Evolutionary conservation across 129 eudicot genomes (phyloP).

Genomic region (Artemisia tridentata): DNA sequence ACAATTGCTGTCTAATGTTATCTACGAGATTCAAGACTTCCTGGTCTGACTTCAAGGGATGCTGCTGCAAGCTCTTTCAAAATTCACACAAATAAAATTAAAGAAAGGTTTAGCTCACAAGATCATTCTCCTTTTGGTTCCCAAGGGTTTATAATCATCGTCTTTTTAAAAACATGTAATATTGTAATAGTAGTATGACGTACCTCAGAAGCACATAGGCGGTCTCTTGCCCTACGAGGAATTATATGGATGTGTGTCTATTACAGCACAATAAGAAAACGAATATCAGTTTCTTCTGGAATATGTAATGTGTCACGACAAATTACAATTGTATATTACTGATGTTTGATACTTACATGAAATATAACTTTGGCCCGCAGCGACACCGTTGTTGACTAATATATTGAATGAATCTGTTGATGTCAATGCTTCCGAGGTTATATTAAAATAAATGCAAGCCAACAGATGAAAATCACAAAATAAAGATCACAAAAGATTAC

Average conservation of each 20-base stretch:
- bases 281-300: constrained; percentile 4
- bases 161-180: not conserved
- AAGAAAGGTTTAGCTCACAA: too few species aligned
- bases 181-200: constrained; percentile 2
- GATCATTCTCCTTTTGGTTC: not conserved
- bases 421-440: not conserved
- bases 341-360: constrained; percentile 56
- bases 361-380: constrained; percentile 95
- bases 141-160: not conserved
- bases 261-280: constrained; percentile 19
- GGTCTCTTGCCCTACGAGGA: constrained; percentile 80
- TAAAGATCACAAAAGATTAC: constrained; percentile 35
- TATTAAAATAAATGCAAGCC: not conserved
- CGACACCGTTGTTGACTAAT: constrained; percentile 85
- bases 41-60: constrained; percentile 55
- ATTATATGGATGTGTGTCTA: constrained; percentile 86
- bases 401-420: constrained; percentile 85
- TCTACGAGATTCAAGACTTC: constrained; percentile 63
- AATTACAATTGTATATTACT: not conserved
- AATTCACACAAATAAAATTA: not conserved
- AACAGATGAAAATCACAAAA: not conserved
- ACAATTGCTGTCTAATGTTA: constrained; percentile 52
- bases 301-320: not conserved
- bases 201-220: constrained; percentile 98
- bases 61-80: constrained; percentile 66